Evolutionary conservation across 1,284 basidiomycete genomes (phyloP), one percentile per base, ranked within the genome.

Genomic region (Ustilago trichophora): DNA sequence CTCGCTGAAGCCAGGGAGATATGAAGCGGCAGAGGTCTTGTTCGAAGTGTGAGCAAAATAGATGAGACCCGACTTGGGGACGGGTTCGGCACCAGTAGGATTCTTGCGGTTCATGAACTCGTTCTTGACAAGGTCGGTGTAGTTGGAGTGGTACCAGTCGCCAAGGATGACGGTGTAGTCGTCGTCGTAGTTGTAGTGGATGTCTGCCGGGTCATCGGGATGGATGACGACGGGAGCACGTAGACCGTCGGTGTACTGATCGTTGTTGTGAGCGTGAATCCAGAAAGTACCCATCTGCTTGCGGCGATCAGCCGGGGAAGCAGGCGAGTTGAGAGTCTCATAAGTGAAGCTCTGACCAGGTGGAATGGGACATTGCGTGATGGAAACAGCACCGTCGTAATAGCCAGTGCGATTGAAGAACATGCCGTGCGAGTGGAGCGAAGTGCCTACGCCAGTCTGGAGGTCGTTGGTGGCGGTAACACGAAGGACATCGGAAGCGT

Each of bases 91-190:
- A 34, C 75, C 76, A 10, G 60, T 80, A 5, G 82, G 79, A 63
- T 84, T 83, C 52, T 74, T 78, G 77, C 83, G 87, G 80, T 83
- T 90, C 81, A 96, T 84, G 83, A 95, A 98, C 35, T 78, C 68
- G 22, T 71, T 70, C 25, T 63, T 51, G 47, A 76, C 54, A 5
- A 79, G 46, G 35, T 72, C 62, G 19, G 65, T 64, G 48, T 77
- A 72, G 53, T 75, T 69, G 40, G 47, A 37, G 51, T 75, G 69
- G 49, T 78, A 79, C 91, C 91, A 93, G 80, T 93, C 91, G 10
- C 87, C 86, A 5, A 96, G 84, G 43, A 93, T 82, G 65, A 98
- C 84, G 12, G 91, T 94, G 83, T 88, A 94, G 74, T 98, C 95
- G 37, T 90, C 92, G 82, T 98, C 94, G 83, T 97, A 98, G 0